phyloP scores from a whole-genome alignment of 1,284 basidiomycete genomes.

The Violaceomyces palustris region DNA sequence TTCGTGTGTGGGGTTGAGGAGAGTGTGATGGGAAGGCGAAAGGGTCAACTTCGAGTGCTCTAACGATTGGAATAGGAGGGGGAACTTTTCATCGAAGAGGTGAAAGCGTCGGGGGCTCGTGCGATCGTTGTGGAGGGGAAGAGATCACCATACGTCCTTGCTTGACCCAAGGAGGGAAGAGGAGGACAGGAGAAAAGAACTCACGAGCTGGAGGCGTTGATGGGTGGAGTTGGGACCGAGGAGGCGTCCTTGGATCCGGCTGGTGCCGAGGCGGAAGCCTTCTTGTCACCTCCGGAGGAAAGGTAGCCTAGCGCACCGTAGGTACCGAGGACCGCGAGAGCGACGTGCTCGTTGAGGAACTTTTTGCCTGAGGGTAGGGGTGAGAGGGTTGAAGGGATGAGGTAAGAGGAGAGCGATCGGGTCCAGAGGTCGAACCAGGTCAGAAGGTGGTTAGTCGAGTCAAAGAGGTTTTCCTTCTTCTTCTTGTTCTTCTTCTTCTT shows the following conservation, averaged over 20 bases:
- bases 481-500: neutral
- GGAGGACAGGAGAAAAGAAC: conserved; percentile 3
- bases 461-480: neutral
- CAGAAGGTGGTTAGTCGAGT: neutral
- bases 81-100: too few species aligned
- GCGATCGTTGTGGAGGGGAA: too few species aligned
- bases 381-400: neutral
- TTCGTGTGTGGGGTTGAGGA: too few species aligned
- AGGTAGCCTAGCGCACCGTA: conserved; percentile 29
- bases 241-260: conserved; percentile 7
- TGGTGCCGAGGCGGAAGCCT: too few species aligned
- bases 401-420: neutral
- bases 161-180: neutral
- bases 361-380: conserved; percentile 21
- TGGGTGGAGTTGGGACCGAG: conserved; percentile 20
- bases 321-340: conserved; percentile 36
- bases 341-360: conserved; percentile 49
- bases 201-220: conserved; percentile 44
- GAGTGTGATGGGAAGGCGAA: neutral
- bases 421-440: neutral
- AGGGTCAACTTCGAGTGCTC: conserved; percentile 2
- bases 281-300: too few species aligned
- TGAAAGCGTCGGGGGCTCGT: too few species aligned
- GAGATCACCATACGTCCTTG: neutral
- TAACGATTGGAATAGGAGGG: neutral